Percentiles rank a stretch among this genome's conserved stretches.
Evolutionary conservation across 257 asterid species (phyloP).

Genomic region (Cruciata laevipes): DNA sequence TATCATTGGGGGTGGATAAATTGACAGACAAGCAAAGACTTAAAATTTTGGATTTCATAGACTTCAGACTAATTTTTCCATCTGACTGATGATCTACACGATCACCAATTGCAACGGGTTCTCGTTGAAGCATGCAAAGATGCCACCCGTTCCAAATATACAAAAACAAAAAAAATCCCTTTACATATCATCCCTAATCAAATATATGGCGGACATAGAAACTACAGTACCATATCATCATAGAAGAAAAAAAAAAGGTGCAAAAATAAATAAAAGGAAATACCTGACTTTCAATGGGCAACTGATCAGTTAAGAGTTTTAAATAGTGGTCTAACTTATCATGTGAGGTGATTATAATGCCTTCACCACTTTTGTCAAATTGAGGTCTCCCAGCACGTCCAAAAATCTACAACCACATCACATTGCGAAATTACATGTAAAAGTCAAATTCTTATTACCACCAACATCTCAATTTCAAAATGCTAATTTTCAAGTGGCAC

Average conservation of each 20-base stretch:
- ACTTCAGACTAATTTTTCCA: neutral
- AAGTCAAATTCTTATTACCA: slow-evolving; percentile 14
- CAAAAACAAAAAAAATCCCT: neutral
- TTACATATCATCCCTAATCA: neutral
- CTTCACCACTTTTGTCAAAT: slow-evolving; percentile 99
- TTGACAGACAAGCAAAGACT: neutral
- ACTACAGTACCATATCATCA: neutral
- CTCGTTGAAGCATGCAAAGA: neutral
- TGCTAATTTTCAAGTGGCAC: slow-evolving; percentile 13
- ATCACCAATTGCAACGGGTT: neutral
- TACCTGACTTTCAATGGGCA: slow-evolving; percentile 99
- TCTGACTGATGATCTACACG: neutral
- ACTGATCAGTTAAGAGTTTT: slow-evolving; percentile 90
- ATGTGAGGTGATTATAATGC: slow-evolving; percentile 83
- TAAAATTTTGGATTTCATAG: neutral
- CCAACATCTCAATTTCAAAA: neutral
- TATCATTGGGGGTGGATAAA: neutral
- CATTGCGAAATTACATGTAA: slow-evolving; percentile 8
- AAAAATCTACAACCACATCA: slow-evolving; percentile 53
- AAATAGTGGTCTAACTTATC: slow-evolving; percentile 85
- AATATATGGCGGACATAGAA: neutral
- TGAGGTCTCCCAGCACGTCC: slow-evolving; percentile 99
- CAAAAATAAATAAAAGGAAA: neutral
- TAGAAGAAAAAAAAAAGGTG: neutral
- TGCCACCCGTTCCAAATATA: neutral